phyloP scores from a whole-genome alignment of 2,329 filamentous ascomycete species.

The Chrysoporthe austroafricana region DNA sequence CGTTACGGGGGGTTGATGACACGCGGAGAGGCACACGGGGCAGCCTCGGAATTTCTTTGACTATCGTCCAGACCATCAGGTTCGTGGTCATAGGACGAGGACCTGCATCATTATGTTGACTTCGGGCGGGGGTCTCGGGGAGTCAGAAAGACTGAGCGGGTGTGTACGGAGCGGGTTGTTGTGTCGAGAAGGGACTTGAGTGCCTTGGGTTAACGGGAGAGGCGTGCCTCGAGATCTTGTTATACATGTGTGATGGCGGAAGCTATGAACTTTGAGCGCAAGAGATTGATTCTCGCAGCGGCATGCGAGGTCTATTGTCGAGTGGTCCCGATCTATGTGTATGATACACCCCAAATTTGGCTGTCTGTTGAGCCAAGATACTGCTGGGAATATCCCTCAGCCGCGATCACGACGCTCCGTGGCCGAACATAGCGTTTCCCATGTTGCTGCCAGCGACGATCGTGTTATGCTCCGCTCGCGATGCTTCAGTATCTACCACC shows the following conservation, averaged over 20 bases:
- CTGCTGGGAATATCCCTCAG: background rate
- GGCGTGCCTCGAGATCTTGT: background rate
- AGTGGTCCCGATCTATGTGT: background rate
- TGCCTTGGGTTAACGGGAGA: no score
- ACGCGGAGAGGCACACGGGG: no score
- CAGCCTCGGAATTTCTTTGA: no score
- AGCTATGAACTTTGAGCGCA: background rate
- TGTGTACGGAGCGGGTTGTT: background rate
- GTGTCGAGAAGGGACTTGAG: background rate
- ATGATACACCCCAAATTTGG: background rate
- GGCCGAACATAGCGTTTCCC: background rate
- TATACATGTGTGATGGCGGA: background rate
- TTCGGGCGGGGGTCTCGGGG: no score
- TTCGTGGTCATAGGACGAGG: no score
- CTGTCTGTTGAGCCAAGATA: background rate
- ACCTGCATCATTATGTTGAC: no score
- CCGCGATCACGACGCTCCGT: background rate
- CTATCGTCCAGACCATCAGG: no score
- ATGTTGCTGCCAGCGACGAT: background rate
- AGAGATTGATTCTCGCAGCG: background rate
- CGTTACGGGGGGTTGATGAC: no score
- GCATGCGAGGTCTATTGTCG: background rate
- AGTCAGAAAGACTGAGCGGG: no score
- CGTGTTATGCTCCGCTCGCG: background rate
- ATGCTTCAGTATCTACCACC: slow-evolving; percentile 61